Evolutionary conservation across 1,139 yeast species (phyloP), one percentile per base, ranked within the genome.

Genomic region (Lodderomyces beijingensis): DNA sequence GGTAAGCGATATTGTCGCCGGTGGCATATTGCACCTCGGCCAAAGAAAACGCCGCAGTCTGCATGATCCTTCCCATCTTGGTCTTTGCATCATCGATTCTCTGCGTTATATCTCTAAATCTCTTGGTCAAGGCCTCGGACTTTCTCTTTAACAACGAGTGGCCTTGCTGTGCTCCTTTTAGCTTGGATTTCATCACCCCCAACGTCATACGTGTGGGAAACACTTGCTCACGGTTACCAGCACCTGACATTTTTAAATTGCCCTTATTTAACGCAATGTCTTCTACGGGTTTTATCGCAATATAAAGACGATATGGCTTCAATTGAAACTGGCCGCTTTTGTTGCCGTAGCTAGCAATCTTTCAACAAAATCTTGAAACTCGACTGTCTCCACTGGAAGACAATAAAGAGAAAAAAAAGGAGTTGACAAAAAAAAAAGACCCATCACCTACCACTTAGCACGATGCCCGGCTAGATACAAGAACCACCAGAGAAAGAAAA

Each of bases 21-120:
- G 96, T 89, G 21, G 98, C 98, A 53, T 91, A 91, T 33, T 91
- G 83, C 32, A 91, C 97, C 57, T 91, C 98, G 2, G 98, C 97
- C 47, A 91, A 72, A 9, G 97, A 89, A 56, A 91, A 91, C 0
- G 97, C 94, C 1, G 98, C 98, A 0, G 95, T 85, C 57, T 91
- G 98, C 97, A 91, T 91, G 27, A 91, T 96, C 45, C 93, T 73
- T 30, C 97, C 98, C 98, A 91, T 91, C 68, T 89, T 91, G 47
- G 91, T 77, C 62, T 91, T 91, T 32, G 97, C 87, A 47, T 89
- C 96, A 57, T 91, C 96, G 53, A 91, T 91, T 56, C 96, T 70
- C 55, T 77, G 84, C 23, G 97, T 88, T 52, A 91, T 91, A 47
- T 91, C 98, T 59, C 98, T 79, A 64, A 91, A 91, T 51, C 98